These are phyloP conservation scores for Gaeumannomyces sp. DNA, from an alignment of 2,329 filamentous ascomycete species.

Conservation along the genomic window DNA sequence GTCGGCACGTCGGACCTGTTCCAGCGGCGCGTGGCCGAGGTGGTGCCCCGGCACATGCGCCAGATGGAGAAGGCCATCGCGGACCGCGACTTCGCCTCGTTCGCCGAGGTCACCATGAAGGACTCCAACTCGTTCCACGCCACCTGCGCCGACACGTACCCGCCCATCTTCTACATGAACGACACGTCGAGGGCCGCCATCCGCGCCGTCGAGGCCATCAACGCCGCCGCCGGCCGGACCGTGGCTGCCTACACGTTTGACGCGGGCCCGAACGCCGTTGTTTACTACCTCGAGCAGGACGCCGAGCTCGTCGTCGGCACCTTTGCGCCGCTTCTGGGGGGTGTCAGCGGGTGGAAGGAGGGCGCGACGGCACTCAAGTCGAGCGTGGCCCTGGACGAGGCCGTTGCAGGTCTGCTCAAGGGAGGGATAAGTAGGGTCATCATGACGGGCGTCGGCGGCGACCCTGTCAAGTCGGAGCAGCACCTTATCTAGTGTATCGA, in stretches of 20 bases:
- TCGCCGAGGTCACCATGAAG: slow-evolving; percentile 88
- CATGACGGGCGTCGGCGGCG: slow-evolving; percentile 84
- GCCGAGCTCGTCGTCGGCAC: slow-evolving; percentile 66
- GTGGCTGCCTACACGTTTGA: slow-evolving; percentile 97
- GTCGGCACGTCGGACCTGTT: slow-evolving; percentile 89
- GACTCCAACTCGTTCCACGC: slow-evolving; percentile 98
- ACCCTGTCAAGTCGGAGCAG: slow-evolving; percentile 73
- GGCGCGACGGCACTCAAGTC: slow-evolving; percentile 35
- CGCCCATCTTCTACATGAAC: slow-evolving; percentile 98
- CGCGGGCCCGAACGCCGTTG: slow-evolving; percentile 91
- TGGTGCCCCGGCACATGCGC: slow-evolving; percentile 47
- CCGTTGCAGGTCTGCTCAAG: slow-evolving; percentile 60
- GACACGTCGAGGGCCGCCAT: slow-evolving; percentile 85
- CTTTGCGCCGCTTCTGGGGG: slow-evolving; percentile 61
- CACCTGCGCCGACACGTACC: slow-evolving; percentile 88
- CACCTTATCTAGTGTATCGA: slow-evolving; percentile 53
- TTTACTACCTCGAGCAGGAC: slow-evolving; percentile 87
- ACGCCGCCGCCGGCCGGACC: slow-evolving; percentile 67
- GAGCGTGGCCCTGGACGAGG: slow-evolving; percentile 55
- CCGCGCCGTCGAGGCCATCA: slow-evolving; percentile 82
- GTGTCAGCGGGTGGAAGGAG: slow-evolving; percentile 66
- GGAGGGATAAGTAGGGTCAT: slow-evolving; percentile 85
- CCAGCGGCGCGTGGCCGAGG: slow-evolving; percentile 61
- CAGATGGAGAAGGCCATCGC: slow-evolving; percentile 22
- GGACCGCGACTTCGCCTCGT: slow-evolving; percentile 70